Percentiles rank a stretch among this genome's conserved stretches.
Evolutionary conservation across 148 eudicot genomes (phyloP).

Genomic region (Mesembryanthemum crystallinum): DNA sequence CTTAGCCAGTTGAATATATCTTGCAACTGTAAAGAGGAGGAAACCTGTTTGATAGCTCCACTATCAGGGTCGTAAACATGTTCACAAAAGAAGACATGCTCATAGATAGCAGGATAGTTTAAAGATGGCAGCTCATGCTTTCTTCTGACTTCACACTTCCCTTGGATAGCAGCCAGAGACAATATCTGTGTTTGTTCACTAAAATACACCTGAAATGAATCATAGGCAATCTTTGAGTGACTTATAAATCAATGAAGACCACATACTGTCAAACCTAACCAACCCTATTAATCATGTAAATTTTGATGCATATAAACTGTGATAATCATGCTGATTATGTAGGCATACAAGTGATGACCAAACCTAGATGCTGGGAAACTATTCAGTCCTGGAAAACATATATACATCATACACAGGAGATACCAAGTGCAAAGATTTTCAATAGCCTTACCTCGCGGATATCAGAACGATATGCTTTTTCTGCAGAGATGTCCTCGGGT

Average conservation of each 20-base stretch:
- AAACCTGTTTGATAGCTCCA: conserved; percentile 87
- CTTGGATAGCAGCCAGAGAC: conserved; percentile 51
- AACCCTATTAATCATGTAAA: neutral
- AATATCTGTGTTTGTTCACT: conserved; percentile 62
- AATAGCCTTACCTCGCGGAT: conserved; percentile 66
- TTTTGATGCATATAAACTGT: neutral
- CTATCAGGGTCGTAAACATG: conserved; percentile 65
- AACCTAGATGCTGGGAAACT: neutral
- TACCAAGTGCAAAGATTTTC: neutral
- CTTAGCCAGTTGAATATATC: neutral
- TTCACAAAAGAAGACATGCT: conserved; percentile 88
- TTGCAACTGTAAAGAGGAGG: neutral
- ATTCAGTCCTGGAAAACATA: neutral
- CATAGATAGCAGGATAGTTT: conserved; percentile 48
- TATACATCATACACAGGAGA: neutral
- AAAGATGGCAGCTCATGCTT: conserved; percentile 58
- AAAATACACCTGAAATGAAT: conserved; percentile 63
- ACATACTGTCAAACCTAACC: neutral
- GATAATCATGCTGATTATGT: neutral
- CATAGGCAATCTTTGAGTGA: neutral
- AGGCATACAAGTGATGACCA: neutral
- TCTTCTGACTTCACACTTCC: conserved; percentile 79
- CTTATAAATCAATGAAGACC: neutral
- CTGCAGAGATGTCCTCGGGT: conserved; percentile 87
- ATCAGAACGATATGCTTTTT: conserved; percentile 90